These are phyloP conservation scores for Aphanomyces astaci DNA, from an alignment of 352 stramenopile species.

Conservation along the genomic window DNA sequence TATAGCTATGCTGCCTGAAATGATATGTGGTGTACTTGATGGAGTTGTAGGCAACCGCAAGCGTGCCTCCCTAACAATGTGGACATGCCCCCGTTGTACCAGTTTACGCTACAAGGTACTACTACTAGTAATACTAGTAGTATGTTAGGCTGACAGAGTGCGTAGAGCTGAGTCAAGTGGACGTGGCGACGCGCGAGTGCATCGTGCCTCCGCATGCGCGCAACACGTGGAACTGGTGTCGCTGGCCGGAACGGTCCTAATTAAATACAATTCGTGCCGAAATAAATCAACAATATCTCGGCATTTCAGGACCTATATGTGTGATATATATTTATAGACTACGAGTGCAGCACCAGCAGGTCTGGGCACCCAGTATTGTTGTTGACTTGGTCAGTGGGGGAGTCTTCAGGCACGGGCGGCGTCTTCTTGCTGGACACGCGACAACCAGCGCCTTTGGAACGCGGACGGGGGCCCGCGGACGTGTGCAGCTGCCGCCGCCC, in stretches of 20 bases:
- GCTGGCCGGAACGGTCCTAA: neutral
- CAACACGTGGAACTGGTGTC: conserved; percentile 23
- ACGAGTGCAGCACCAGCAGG: conserved; percentile 13
- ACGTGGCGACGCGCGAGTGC: conserved; percentile 4
- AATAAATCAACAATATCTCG: too few species aligned
- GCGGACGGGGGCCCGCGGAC: neutral
- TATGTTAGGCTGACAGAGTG: neutral
- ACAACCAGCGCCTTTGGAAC: too few species aligned
- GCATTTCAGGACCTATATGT: too few species aligned
- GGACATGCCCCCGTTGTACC: conserved; percentile 7
- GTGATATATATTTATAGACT: too few species aligned
- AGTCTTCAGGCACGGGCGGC: neutral
- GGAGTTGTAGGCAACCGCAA: conserved; percentile 5
- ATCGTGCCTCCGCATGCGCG: conserved; percentile 20
- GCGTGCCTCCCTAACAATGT: conserved; percentile 8
- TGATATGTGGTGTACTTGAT: neutral
- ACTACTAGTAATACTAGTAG: neutral
- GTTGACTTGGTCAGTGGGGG: neutral
- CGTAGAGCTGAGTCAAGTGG: conserved; percentile 22
- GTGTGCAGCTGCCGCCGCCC: neutral
- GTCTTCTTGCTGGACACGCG: neutral
- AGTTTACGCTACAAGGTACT: conserved; percentile 21
- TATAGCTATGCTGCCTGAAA: too few species aligned
- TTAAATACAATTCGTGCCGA: too few species aligned
- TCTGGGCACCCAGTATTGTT: neutral